Percentiles rank a stretch among this genome's conserved stretches.
These are phyloP conservation scores for Cytospora mali DNA, from an alignment of 2,329 filamentous ascomycete genomes.

Conservation along the genomic window DNA sequence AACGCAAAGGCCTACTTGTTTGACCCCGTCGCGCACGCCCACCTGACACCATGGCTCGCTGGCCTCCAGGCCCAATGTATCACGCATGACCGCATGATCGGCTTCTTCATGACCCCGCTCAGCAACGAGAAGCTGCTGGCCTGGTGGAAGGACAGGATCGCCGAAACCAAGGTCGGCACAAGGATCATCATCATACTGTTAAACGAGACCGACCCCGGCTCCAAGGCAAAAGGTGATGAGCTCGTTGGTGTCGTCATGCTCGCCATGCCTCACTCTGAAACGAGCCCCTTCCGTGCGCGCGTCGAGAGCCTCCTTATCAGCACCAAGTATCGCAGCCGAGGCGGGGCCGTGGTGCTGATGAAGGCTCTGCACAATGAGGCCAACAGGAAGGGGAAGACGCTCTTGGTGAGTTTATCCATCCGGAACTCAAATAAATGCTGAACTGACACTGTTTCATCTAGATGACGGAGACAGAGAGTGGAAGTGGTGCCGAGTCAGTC, in stretches of 20 bases:
- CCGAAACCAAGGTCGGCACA: constrained; percentile 48
- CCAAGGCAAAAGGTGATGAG: constrained; percentile 45
- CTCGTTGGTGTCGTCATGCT: constrained; percentile 61
- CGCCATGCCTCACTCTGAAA: constrained; percentile 54
- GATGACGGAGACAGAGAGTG: constrained; percentile 57
- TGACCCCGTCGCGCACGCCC: constrained; percentile 47
- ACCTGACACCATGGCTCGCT: constrained; percentile 59
- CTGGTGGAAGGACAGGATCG: constrained; percentile 59
- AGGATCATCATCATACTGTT: constrained; percentile 59
- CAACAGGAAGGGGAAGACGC: constrained; percentile 47
- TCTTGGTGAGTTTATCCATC: constrained; percentile 51
- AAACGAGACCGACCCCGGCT: constrained; percentile 38
- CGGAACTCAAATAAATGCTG: not conserved
- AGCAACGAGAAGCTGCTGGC: constrained; percentile 56
- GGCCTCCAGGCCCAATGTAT: constrained; percentile 63
- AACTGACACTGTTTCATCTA: constrained; percentile 31
- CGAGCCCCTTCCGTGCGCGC: constrained; percentile 54
- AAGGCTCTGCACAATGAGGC: constrained; percentile 59
- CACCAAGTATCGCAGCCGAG: constrained; percentile 51
- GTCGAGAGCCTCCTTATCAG: constrained; percentile 63
- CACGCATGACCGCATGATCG: constrained; percentile 57
- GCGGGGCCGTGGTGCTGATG: constrained; percentile 57
- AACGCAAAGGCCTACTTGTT: constrained; percentile 42
- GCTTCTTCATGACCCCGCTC: constrained; percentile 62
- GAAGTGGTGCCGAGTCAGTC: constrained; percentile 54